These are phyloP conservation scores for Ophiocordyceps robertsii DNA, from an alignment of 2,329 filamentous ascomycete species.

Conservation along the genomic window DNA sequence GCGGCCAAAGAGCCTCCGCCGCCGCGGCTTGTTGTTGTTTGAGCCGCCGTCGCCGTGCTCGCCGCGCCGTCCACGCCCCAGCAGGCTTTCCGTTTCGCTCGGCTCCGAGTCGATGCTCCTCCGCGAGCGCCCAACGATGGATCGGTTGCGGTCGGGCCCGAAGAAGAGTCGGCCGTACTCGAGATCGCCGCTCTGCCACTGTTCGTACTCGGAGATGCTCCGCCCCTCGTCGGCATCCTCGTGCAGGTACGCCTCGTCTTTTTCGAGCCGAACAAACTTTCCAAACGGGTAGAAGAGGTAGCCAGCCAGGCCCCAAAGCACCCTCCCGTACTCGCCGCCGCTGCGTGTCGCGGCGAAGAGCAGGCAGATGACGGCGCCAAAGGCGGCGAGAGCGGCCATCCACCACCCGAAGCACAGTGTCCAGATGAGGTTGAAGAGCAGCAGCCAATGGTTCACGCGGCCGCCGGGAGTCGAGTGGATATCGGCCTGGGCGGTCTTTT, in stretches of 20 bases:
- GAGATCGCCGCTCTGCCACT: constrained; percentile 95
- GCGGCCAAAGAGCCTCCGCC: constrained; percentile 61
- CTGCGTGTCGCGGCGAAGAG: constrained; percentile 67
- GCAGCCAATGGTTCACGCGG: constrained; percentile 69
- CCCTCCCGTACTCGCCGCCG: constrained; percentile 70
- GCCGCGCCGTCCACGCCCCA: constrained; percentile 47
- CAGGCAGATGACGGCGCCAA: constrained; percentile 67
- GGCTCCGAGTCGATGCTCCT: constrained; percentile 75
- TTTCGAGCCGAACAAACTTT: constrained; percentile 84
- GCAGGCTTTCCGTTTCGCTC: constrained; percentile 79
- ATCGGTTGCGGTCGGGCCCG: constrained; percentile 64
- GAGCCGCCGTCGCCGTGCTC: constrained; percentile 27
- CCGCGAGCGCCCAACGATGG: constrained; percentile 73
- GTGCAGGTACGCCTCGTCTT: constrained; percentile 86
- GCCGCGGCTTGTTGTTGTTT: constrained; percentile 60
- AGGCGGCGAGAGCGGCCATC: constrained; percentile 64
- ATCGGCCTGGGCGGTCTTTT: constrained; percentile 90
- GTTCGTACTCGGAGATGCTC: constrained; percentile 96
- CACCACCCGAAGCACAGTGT: constrained; percentile 92
- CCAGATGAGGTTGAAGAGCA: constrained; percentile 85
- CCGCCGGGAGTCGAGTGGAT: constrained; percentile 92
- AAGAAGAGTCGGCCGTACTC: constrained; percentile 96
- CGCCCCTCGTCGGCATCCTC: constrained; percentile 93
- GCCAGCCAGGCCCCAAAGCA: constrained; percentile 69
- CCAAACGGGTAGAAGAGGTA: constrained; percentile 96